Percentiles rank a stretch among this genome's conserved stretches.
phyloP scores from a whole-genome alignment of 768 basidiomycete species.

The Boletus barrowsii region DNA sequence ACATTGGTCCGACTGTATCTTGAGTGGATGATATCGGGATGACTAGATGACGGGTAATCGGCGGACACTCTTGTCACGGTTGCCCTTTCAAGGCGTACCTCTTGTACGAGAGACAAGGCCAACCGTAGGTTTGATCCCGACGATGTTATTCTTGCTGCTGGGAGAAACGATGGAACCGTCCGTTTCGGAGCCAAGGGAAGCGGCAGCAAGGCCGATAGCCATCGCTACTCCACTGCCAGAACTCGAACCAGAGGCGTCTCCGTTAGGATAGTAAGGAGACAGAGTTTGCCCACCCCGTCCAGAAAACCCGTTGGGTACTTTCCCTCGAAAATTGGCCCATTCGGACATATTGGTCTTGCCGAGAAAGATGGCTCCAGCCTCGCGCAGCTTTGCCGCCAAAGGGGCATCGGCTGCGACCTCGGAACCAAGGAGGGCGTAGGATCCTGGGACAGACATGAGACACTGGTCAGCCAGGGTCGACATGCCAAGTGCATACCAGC shows the following conservation, averaged over 20 bases:
- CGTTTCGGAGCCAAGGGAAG: conserved; percentile 45
- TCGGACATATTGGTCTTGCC: conserved; percentile 46
- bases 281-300: conserved; percentile 45
- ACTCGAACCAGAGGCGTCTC: conserved; percentile 40
- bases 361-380: conserved; percentile 36
- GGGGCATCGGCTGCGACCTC: conserved; percentile 34
- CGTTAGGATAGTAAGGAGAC: conserved; percentile 41
- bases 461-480: not conserved
- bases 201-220: conserved; percentile 44
- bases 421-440: conserved; percentile 35
- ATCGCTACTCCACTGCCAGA: conserved; percentile 42
- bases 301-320: conserved; percentile 42
- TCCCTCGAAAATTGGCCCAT: conserved; percentile 42
- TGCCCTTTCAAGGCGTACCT: conserved; percentile 19
- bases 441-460: conserved; percentile 22
- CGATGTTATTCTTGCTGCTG: conserved; percentile 40
- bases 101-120: conserved; percentile 39
- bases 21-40: conserved; percentile 56
- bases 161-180: conserved; percentile 50
- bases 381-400: conserved; percentile 27
- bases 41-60: conserved; percentile 32
- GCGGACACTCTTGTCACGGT: not conserved
- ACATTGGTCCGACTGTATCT: conserved; percentile 59
- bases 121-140: conserved; percentile 40
- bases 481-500: conserved; percentile 23